Evolutionary conservation across 75 land plant species (phyloP), one percentile per base, ranked within the genome.

Genomic region (Sequoiadendron giganteum): DNA sequence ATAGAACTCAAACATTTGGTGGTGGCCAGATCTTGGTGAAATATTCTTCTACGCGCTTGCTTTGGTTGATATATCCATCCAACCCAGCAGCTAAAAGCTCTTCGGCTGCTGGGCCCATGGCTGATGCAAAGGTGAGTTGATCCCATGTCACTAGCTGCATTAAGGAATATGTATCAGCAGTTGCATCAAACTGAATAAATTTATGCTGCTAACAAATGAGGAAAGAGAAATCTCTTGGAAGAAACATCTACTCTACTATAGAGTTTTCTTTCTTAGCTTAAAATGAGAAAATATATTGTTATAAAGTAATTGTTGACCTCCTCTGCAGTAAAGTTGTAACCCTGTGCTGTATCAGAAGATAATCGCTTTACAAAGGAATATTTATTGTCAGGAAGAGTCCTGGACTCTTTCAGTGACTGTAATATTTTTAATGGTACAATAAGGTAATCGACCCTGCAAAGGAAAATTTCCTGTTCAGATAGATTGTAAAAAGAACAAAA

Each of bases 11-110:
- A 36, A 97, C 99, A 92, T 97, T 97, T 47, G 99, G 99, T 14
- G 99, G 99, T 47, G 99, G 99, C 99, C 99, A 97, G 34, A 97
- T 94, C 88, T 97, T 97, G 42, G 89, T 92, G 70, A 97, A 94
- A 61, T 93, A 88, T 87, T 94, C 97, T 86, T 97, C 99, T 8
- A 96, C 91, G 32, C 96, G 95, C 88, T 88, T 93, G 25, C 94
- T 89, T 88, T 97, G 95, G 79, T 87, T 91, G 9, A 90, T 90
- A 85, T 96, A 94, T 2, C 99, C 94, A n/a, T 96, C 98, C 87
- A 97, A 80, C 58, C 99, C 98, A 65, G 91, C 83, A 65, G 89
- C 90, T 61, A 97, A 88, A 58, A 97, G 95, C 90, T 96, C 94
- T 87, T 95, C 93, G 65, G 99, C 95, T 25, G 94, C 93, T 72